A percentile compares a stretch with the other conserved stretches of the same genome.
Evolutionary conservation across 75 land plant genomes (phyloP).

Genomic region (Gnetum montanum): DNA sequence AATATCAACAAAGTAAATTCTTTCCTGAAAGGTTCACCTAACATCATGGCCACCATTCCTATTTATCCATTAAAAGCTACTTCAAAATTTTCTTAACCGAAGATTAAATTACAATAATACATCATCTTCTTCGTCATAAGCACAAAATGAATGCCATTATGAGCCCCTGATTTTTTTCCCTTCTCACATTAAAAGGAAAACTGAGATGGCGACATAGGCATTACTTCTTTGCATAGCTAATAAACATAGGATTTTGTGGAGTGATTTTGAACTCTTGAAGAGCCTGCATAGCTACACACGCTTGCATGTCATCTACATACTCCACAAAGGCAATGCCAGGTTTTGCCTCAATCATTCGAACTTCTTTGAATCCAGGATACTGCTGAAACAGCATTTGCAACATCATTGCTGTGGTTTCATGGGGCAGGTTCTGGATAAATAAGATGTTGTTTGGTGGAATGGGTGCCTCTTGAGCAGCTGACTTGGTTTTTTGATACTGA

Average conservation of each 20-base stretch:
- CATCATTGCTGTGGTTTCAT: slow-evolving; percentile 68
- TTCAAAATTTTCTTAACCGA: no score
- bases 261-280: slow-evolving; percentile 89
- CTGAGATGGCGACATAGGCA: no score
- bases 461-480: slow-evolving; percentile 47
- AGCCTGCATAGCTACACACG: slow-evolving; percentile 68
- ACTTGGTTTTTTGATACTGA: slow-evolving; percentile 42
- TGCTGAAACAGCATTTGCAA: slow-evolving; percentile 76
- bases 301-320: slow-evolving; percentile 83
- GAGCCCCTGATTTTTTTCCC: no score
- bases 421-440: slow-evolving; percentile 84
- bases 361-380: slow-evolving; percentile 96
- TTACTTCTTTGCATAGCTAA: slow-evolving; percentile 88
- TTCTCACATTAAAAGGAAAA: no score
- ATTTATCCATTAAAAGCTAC: no score
- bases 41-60: no score
- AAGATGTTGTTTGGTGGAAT: slow-evolving; percentile 83
- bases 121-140: no score
- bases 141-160: no score
- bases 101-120: no score
- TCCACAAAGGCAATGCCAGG: slow-evolving; percentile 99
- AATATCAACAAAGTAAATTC: no score
- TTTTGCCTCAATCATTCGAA: slow-evolving; percentile 92
- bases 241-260: slow-evolving; percentile 76
- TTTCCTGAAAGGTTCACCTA: no score